These are phyloP conservation scores for Ustilago tritici DNA, from an alignment of 1,284 basidiomycete genomes.

Conservation along the genomic window DNA sequence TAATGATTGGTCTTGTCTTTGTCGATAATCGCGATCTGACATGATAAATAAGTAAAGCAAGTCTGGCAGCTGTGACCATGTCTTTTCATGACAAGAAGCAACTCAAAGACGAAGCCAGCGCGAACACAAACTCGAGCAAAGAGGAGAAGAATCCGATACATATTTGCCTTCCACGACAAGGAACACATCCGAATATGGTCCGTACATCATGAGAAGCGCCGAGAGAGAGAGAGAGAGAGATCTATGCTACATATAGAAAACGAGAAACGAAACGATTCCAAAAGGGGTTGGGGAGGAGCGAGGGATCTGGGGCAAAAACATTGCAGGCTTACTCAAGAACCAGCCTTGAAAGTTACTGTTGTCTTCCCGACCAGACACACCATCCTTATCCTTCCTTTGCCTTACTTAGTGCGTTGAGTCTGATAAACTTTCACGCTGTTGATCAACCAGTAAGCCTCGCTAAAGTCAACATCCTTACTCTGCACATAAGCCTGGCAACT, in stretches of 20 bases:
- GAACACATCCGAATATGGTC: not conserved
- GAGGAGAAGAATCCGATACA: not conserved
- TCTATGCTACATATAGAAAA: conserved; percentile 13
- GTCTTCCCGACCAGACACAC: conserved; percentile 25
- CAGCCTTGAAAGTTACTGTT: not conserved
- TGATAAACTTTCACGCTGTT: conserved; percentile 57
- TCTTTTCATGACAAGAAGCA: too few species aligned
- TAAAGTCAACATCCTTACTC: conserved; percentile 38
- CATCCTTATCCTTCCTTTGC: not conserved
- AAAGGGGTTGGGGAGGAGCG: not conserved
- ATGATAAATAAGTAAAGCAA: not conserved
- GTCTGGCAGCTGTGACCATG: not conserved
- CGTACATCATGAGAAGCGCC: not conserved
- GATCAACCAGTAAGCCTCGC: conserved; percentile 56
- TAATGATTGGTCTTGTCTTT: too few species aligned
- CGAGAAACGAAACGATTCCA: not conserved
- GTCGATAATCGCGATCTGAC: not conserved
- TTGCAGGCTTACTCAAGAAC: not conserved
- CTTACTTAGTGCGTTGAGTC: conserved; percentile 31
- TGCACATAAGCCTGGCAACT: conserved; percentile 48
- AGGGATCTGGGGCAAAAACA: conserved; percentile 27
- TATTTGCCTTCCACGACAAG: not conserved
- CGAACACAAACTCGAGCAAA: too few species aligned
- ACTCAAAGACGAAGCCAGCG: too few species aligned
- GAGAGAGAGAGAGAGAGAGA: conserved; percentile 3